Evolutionary conservation across 129 eudicot species (phyloP).

Genomic region (Dittrichia graveolens): DNA sequence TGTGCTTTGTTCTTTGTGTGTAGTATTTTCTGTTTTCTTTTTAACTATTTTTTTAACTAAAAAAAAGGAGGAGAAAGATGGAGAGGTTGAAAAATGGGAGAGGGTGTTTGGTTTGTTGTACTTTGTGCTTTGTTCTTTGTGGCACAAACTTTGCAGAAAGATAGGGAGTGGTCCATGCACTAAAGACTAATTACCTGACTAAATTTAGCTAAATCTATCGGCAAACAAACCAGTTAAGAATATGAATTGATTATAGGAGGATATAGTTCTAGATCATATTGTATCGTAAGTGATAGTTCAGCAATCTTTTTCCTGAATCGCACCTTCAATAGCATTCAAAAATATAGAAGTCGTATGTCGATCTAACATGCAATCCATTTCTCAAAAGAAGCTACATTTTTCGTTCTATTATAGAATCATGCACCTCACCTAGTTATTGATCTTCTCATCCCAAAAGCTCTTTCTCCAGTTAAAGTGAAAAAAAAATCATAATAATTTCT

Average conservation of each 20-base stretch:
- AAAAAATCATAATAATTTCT: neutral
- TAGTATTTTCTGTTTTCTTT: no score
- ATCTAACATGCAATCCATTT: neutral
- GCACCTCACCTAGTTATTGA: neutral
- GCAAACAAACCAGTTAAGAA: neutral
- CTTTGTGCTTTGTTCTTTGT: no score
- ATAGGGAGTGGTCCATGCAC: neutral
- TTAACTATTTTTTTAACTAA: no score
- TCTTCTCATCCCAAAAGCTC: neutral
- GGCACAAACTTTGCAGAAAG: no score
- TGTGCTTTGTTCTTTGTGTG: no score
- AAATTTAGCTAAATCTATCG: no score
- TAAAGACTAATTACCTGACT: no score
- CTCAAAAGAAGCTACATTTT: no score
- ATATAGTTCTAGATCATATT: neutral
- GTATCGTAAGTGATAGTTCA: neutral
- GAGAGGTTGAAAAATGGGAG: no score
- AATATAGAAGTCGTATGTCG: neutral
- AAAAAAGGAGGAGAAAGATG: no score
- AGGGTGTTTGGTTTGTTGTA: no score
- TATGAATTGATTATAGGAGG: neutral
- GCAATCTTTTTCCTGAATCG: neutral
- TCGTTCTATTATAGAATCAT: neutral
- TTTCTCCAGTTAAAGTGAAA: neutral
- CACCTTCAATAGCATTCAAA: slow-evolving; percentile 5